Base-by-base conservation (phyloP, 495 filamentous ascomycete genomes). In the Aspergillus haitiensis region DNA sequence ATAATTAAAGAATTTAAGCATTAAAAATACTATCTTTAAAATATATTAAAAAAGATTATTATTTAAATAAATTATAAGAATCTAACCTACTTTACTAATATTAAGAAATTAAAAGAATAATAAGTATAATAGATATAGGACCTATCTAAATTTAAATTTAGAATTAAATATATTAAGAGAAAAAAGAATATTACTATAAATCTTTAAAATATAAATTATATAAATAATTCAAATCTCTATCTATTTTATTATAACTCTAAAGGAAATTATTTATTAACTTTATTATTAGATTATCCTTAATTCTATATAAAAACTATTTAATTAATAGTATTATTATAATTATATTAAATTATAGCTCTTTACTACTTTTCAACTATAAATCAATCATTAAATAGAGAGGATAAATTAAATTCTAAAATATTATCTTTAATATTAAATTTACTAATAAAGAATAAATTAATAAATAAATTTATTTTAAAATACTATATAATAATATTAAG, bases 1-100 rank as follows among this genome's bases (percentile, higher is more conserved):
- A 51, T 42, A n/a, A n/a, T n/a, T 32, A 51, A 58, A 51, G 42
- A 44, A 40, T 58, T 58, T 42, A 42, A 34, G 32, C 10, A 46
- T 18, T 16, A 46, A 52, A 60, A 12, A 39, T 37, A 45, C 47
- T 45, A 39, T 52, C 18, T 51, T 31, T 51, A 51, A 27, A 7
- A 36, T 7, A 7, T 15, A 52, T 35, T 8, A 3, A 13, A 52
- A 7, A 46, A 46, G 7, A 16, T 46, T 3, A 55, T 55, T 40
- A 40, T 55, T 21, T 40, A 34, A 55, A 55, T 31, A 18, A 6
- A 55, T 42, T 40, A 40, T 42, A 40, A 39, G 5, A 31, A 40
- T 47, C 18, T 39, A 36, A 53, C 37, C 7, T 51, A 31, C n/a
- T 31, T 51, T 10, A 31, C 10, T 7, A 51, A 27, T 27, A 33